phyloP scores from a whole-genome alignment of 73 alveolate genomes.

The Tetrahymena malaccensis region DNA sequence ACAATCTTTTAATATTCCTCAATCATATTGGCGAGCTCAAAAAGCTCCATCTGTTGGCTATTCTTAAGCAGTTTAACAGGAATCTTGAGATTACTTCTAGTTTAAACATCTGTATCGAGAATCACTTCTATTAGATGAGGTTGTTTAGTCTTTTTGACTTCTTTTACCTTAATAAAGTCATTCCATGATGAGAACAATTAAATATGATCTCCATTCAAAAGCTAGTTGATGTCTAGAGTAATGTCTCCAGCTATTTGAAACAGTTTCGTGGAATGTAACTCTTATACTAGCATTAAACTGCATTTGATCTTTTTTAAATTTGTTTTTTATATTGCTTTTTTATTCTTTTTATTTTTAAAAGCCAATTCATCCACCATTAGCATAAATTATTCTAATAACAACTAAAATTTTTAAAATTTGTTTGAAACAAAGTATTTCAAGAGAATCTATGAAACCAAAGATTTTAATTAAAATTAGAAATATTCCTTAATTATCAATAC shows the following conservation, averaged over 20 bases:
- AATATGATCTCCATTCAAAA: not conserved
- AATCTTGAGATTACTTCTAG: not conserved
- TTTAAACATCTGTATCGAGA: not conserved
- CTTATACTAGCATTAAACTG: not conserved
- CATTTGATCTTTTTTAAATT: too few relatives aligned
- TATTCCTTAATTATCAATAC: too few relatives aligned
- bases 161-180: not conserved
- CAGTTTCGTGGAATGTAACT: not conserved
- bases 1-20: not conserved
- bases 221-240: not conserved
- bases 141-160: not conserved
- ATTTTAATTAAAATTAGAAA: too few relatives aligned
- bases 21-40: not conserved
- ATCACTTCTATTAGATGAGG: not conserved
- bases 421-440: too few relatives aligned
- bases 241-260: not conserved
- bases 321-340: too few relatives aligned
- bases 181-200: not conserved
- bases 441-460: too few relatives aligned
- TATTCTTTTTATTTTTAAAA: too few relatives aligned
- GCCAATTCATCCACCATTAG: not conserved
- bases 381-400: too few relatives aligned
- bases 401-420: too few relatives aligned
- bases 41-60: not conserved
- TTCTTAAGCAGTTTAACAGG: not conserved